These are phyloP conservation scores for Gentiana macrophylla DNA, from an alignment of 257 asterid genomes.

Conservation along the genomic window DNA sequence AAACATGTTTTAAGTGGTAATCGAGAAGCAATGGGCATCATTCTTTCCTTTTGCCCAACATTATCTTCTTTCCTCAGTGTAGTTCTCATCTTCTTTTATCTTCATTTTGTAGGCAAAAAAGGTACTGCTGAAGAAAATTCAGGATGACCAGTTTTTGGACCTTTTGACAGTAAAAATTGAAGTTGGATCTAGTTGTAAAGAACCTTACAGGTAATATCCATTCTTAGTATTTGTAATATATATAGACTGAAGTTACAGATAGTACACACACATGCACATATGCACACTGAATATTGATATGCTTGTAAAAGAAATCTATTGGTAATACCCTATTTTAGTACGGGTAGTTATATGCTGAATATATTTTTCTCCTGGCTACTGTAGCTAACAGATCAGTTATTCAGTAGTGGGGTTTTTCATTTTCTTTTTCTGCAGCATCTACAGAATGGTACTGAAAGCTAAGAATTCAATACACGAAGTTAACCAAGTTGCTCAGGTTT, in stretches of 20 bases:
- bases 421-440: slow-evolving; percentile 26
- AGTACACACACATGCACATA: no score
- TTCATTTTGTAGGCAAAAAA: slow-evolving; percentile 55
- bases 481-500: slow-evolving; percentile 85
- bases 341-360: no score
- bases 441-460: slow-evolving; percentile 27
- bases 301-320: no score
- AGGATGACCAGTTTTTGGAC: slow-evolving; percentile 80
- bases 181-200: slow-evolving; percentile 72
- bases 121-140: slow-evolving; percentile 62
- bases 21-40: no score
- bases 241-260: no score
- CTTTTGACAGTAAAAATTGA: slow-evolving; percentile 67
- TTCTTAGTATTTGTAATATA: not conserved
- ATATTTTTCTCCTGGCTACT: no score
- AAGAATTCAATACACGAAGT: slow-evolving; percentile 43
- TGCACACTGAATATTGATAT: no score
- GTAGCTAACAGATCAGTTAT: no score
- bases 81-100: slow-evolving; percentile 3
- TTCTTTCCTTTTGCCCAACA: not conserved
- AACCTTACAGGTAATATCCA: slow-evolving; percentile 66
- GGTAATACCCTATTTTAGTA: no score
- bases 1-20: no score
- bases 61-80: not conserved
- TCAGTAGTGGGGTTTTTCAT: not conserved